Evolutionary conservation across 225 moss, liverwort and hornwort species (phyloP), one percentile per base, ranked within the genome.

Genomic region (Thuidium tamariscinum): DNA sequence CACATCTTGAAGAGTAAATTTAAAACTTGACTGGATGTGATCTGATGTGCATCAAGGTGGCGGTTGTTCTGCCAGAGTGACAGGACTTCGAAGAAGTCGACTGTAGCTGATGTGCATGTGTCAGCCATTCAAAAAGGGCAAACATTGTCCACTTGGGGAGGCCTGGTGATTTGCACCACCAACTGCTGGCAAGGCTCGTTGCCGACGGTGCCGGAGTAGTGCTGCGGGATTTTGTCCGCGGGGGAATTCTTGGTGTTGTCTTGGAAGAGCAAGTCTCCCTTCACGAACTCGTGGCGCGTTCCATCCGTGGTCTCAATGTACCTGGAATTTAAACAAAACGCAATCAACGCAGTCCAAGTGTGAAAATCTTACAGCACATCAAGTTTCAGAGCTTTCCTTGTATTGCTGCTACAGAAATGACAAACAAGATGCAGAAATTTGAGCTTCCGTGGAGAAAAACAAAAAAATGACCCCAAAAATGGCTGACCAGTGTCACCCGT

Each of bases 241-340:
- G 93, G 87, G 5, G 93, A 93, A 5, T 46, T 44, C 5, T 21
- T 18, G 27, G 37, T 48, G 34, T 91, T 29, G 87, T 93, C 93
- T 39, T 91, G 93, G 65, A 93, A 93, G 57, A 93, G 26, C 54
- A 93, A 68, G 18, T 91, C 84, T 39, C 93, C 93, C 23, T 88
- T 87, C 2, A 77, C 42, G 1, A 90, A 90, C 48, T 77, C 83
- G 23, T 83, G 77, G 9, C 88, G 82, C 18, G 87, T 90, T 36
- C 93, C 91, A 75, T 91, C 90, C 13, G 55, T 86, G 37, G 91
- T 91, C 85, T 91, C 44, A 4, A 89, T 30, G 82, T 90, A 91
- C 91, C 94, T 92, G 85, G 15, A 16, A n/a, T 29, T 16, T 48
- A 36, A 54, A 9, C n/a, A n/a, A n/a, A 21, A 5, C 32, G 32